Conservation (phyloP, 805 yeast genomes). For the Yamadazyma olivae region DNA sequence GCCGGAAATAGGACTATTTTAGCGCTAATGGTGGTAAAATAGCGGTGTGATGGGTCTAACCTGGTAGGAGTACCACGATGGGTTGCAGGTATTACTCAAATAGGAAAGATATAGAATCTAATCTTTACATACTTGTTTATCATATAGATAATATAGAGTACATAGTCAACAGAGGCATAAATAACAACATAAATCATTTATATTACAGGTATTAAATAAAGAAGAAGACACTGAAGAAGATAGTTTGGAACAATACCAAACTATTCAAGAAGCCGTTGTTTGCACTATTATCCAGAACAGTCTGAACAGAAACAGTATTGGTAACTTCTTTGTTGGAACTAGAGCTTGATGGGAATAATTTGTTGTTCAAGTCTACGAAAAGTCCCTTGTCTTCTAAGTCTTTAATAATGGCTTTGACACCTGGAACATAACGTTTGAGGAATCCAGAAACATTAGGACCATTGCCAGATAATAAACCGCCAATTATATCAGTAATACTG, state of each 20-base stretch:
- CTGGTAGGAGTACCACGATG: no score
- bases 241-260: slow-evolving; percentile 17
- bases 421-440: slow-evolving; percentile 26
- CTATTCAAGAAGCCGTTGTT: slow-evolving; percentile 6
- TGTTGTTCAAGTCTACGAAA: slow-evolving; percentile 35
- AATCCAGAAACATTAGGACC: slow-evolving; percentile 16
- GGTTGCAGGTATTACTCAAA: no score
- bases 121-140: no score
- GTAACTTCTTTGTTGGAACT: slow-evolving; percentile 6
- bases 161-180: no score
- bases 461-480: slow-evolving; percentile 12
- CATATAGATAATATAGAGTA: no score
- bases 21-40: no score
- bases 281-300: slow-evolving; percentile 5
- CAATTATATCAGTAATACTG: slow-evolving; percentile 19
- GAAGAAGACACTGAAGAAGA: slow-evolving; percentile 21
- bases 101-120: no score
- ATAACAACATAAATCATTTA: no score
- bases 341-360: slow-evolving; percentile 16
- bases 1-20: no score
- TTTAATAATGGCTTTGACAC: slow-evolving; percentile 24
- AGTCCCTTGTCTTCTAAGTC: slow-evolving; percentile 36
- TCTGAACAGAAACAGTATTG: background rate
- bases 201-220: slow-evolving; percentile 12
- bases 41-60: no score